Evolutionary conservation across 176 grass and related monocot species (phyloP).

Genomic region (Guadua angustifolia): DNA sequence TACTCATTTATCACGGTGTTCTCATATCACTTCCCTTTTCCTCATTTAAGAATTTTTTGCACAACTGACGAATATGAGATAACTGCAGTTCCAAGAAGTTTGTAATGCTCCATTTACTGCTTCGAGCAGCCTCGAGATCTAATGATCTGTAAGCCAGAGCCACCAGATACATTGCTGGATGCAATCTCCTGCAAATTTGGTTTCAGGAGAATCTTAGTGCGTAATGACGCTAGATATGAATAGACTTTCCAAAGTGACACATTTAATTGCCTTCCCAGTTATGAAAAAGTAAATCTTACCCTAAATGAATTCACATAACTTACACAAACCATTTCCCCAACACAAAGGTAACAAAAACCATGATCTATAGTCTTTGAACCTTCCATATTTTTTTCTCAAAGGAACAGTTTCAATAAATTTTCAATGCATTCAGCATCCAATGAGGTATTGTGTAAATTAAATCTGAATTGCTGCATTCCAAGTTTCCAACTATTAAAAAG

Average conservation of each 20-base stretch:
- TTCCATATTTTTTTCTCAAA: slow-evolving; percentile 17
- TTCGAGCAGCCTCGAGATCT: slow-evolving; percentile 80
- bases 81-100: slow-evolving; percentile 49
- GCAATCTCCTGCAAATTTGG: slow-evolving; percentile 78
- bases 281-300: slow-evolving; percentile 1
- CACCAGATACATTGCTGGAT: slow-evolving; percentile 88
- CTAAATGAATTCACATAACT: background rate
- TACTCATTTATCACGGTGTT: slow-evolving; percentile 23
- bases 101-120: slow-evolving; percentile 60
- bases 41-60: slow-evolving; percentile 49
- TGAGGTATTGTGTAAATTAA: background rate
- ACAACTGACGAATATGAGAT: slow-evolving; percentile 60
- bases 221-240: background rate
- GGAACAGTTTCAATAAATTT: slow-evolving; percentile 3
- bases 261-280: background rate
- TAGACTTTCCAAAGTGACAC: background rate
- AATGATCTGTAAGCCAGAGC: slow-evolving; percentile 91
- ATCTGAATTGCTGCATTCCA: background rate
- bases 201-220: slow-evolving; percentile 30
- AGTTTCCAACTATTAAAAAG: slow-evolving; percentile 10
- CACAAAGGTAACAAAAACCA: slow-evolving; percentile 1
- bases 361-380: slow-evolving; percentile 2
- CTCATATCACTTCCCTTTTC: slow-evolving; percentile 30
- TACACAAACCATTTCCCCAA: background rate
- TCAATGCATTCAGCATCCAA: slow-evolving; percentile 3